These are phyloP conservation scores for Cinnamomum chago DNA, from an alignment of 164 flowering plant genomes.

Conservation along the genomic window DNA sequence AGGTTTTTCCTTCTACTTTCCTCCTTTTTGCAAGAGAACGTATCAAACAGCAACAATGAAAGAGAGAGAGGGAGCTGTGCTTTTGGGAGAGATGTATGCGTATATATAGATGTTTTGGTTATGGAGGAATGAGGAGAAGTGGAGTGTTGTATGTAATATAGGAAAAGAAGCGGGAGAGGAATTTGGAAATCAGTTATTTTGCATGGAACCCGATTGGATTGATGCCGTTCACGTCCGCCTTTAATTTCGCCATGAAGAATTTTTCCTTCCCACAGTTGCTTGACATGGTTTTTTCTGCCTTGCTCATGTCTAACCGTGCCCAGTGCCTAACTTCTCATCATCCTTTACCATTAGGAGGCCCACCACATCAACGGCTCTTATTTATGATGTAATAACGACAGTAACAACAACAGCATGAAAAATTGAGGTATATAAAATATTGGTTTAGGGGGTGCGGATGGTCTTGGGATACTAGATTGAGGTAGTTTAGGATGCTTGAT, in stretches of 20 bases:
- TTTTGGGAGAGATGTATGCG: background rate
- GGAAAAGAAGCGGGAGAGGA: background rate
- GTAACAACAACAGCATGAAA: too few species aligned
- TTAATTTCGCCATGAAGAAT: background rate
- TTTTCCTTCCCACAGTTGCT: background rate
- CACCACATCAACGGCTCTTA: background rate
- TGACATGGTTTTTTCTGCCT: background rate
- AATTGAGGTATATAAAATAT: too few species aligned
- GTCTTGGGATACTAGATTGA: too few species aligned
- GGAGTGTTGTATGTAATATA: background rate
- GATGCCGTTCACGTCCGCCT: constrained; percentile 30
- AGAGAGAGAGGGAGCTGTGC: background rate
- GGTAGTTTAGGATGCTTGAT: too few species aligned
- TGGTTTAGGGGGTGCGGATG: too few species aligned
- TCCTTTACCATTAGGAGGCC: background rate
- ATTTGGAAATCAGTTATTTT: background rate
- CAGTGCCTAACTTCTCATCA: background rate
- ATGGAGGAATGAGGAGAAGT: background rate
- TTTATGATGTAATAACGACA: too few species aligned
- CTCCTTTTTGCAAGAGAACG: background rate
- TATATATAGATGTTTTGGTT: background rate
- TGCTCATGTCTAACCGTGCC: background rate
- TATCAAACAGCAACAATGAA: background rate
- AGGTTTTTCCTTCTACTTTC: background rate
- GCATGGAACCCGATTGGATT: constrained; percentile 12